These are phyloP conservation scores for Coniochaeta pulveracea DNA, from an alignment of 2,329 filamentous ascomycete species.

Conservation along the genomic window DNA sequence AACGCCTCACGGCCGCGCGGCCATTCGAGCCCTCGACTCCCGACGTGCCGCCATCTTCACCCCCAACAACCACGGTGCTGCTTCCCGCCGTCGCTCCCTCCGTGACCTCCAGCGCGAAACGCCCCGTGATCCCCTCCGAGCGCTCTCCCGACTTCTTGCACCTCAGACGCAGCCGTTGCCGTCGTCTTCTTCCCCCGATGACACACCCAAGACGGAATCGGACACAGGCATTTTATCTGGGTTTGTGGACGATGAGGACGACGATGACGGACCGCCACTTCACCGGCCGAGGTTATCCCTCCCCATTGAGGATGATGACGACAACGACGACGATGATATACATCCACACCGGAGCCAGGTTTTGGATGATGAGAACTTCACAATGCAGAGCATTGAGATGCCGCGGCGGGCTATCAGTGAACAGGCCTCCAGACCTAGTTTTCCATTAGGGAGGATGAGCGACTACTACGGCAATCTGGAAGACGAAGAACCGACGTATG, in stretches of 20 bases:
- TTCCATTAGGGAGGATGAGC: conserved; percentile 42
- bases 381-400: conserved; percentile 47
- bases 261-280: conserved; percentile 38
- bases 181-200: conserved; percentile 34
- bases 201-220: conserved; percentile 13
- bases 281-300: conserved; percentile 44
- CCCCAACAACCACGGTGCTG: conserved; percentile 45
- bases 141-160: conserved; percentile 42
- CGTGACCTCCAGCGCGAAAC: conserved; percentile 42
- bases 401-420: conserved; percentile 41
- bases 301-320: conserved; percentile 35
- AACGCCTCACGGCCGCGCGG: conserved; percentile 52
- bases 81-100: conserved; percentile 44
- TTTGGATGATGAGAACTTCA: conserved; percentile 48
- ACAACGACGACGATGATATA: conserved; percentile 37
- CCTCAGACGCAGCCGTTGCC: conserved; percentile 30
- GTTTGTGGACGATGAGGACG: conserved; percentile 26
- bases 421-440: conserved; percentile 30
- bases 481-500: conserved; percentile 28
- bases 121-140: conserved; percentile 39
- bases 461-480: conserved; percentile 29
- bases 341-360: conserved; percentile 41
- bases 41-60: conserved; percentile 49
- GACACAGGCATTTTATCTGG: conserved; percentile 14
- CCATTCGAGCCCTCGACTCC: conserved; percentile 44